phyloP scores from a whole-genome alignment of 352 stramenopile genomes.

The Saprolegnia parasitica region DNA sequence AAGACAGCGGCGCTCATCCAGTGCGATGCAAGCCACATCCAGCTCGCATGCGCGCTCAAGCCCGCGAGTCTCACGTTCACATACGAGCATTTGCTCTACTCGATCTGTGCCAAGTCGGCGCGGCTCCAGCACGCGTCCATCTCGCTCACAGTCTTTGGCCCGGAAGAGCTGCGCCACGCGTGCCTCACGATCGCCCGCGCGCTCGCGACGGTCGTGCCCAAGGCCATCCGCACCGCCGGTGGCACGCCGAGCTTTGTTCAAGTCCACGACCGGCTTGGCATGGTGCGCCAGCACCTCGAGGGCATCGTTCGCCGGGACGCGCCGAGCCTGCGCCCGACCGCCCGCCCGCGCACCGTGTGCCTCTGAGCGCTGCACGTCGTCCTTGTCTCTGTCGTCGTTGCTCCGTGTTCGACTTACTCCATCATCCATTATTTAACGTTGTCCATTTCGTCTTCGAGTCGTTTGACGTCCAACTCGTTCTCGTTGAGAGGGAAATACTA shows the following conservation, averaged over 20 bases:
- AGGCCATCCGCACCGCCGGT: background rate
- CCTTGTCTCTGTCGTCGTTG: too few species aligned
- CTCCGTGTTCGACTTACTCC: too few species aligned
- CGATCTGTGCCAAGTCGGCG: constrained; percentile 1
- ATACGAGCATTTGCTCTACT: constrained; percentile 14
- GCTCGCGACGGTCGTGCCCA: background rate
- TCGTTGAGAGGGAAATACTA: too few species aligned
- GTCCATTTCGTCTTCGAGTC: too few species aligned
- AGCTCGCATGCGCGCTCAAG: constrained; percentile 12
- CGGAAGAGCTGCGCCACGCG: constrained; percentile 1
- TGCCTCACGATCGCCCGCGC: constrained; percentile 1
- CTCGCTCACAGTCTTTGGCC: constrained; percentile 10
- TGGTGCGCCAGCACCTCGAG: constrained; percentile 5
- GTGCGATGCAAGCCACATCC: background rate
- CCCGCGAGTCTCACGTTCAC: background rate
- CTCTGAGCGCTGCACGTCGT: background rate
- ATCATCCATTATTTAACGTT: too few species aligned
- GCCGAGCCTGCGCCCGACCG: background rate
- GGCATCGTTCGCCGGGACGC: constrained; percentile 1
- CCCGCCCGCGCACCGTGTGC: constrained; percentile 5
- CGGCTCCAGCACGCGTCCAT: background rate
- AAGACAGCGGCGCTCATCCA: background rate
- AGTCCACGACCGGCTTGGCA: background rate
- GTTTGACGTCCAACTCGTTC: too few species aligned
- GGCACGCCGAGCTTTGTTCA: background rate